These are phyloP conservation scores for Diaporthe citriasiana DNA, from an alignment of 2,329 filamentous ascomycete genomes.

Conservation along the genomic window DNA sequence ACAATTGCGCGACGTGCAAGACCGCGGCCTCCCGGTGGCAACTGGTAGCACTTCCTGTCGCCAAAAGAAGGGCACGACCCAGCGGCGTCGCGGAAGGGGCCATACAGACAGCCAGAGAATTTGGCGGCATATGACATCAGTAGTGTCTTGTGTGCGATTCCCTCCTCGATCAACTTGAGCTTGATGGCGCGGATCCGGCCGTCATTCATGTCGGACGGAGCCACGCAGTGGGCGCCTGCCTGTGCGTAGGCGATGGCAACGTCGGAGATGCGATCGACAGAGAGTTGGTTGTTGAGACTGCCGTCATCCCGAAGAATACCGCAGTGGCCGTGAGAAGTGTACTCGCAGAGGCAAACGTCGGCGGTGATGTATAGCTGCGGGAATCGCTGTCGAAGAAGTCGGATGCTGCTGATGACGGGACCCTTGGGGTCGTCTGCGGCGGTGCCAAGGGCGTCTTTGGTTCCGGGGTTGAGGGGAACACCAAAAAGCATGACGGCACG, in stretches of 20 bases:
- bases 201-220: constrained; percentile 99
- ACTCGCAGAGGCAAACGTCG: constrained; percentile 98
- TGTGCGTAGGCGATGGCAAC: constrained; percentile 98
- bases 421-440: constrained; percentile 93
- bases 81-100: constrained; percentile 96
- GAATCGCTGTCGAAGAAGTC: constrained; percentile 85
- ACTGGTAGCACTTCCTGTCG: constrained; percentile 96
- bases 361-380: constrained; percentile 91
- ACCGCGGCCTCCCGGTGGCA: constrained; percentile 91
- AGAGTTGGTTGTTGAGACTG: constrained; percentile 91
- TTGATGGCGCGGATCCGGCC: constrained; percentile 98
- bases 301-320: constrained; percentile 95
- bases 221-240: constrained; percentile 96
- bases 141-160: constrained; percentile 89
- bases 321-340: constrained; percentile 97
- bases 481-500: constrained; percentile 96
- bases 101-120: constrained; percentile 96
- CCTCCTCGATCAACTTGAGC: constrained; percentile 95
- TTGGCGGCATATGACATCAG: constrained; percentile 99
- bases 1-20: constrained; percentile 91
- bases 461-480: constrained; percentile 83
- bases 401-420: constrained; percentile 90
- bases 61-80: constrained; percentile 93
- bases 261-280: constrained; percentile 94
- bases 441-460: constrained; percentile 93